A percentile compares a stretch with the other conserved stretches of the same genome.
phyloP scores from a whole-genome alignment of 441 rosid species.

The Viola pubescens region DNA sequence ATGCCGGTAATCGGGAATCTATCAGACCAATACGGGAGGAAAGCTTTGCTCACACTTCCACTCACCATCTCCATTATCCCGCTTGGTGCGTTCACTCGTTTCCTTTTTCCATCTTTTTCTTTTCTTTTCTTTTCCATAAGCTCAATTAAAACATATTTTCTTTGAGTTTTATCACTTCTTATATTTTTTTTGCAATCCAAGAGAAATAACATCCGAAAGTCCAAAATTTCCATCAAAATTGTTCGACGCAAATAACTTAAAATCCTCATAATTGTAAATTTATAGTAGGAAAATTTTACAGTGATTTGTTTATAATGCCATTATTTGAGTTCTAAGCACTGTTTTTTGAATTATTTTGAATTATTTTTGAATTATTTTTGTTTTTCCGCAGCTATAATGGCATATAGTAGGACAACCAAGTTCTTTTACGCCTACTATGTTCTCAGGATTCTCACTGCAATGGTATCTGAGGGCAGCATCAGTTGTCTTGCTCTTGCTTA shows the following conservation, averaged over 20 bases:
- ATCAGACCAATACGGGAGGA: constrained; percentile 59
- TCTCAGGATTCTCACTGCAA: constrained; percentile 46
- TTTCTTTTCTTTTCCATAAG: too few species aligned
- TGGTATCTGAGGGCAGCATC: constrained; percentile 55
- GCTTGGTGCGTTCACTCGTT: constrained; percentile 1
- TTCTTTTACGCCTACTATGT: constrained; percentile 60
- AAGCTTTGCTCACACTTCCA: constrained; percentile 55
- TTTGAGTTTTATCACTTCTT: too few species aligned
- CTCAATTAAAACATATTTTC: too few species aligned
- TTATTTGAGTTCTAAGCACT: not conserved
- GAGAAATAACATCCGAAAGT: too few species aligned
- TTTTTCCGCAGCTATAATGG: constrained; percentile 53
- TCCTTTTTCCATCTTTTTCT: too few species aligned
- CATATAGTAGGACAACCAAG: constrained; percentile 50
- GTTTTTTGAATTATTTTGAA: too few species aligned
- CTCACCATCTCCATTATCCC: constrained; percentile 46
- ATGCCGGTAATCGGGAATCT: constrained; percentile 61
- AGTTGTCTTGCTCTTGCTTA: constrained; percentile 80
- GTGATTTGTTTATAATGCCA: too few species aligned
- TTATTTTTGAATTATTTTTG: not conserved
- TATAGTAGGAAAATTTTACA: too few species aligned
- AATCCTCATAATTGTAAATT: too few species aligned
- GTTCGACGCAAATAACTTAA: too few species aligned
- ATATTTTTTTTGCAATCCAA: too few species aligned
- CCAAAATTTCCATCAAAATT: too few species aligned